These are phyloP conservation scores for Symbiodinium natans DNA, from an alignment of 73 alveolate species.

Conservation along the genomic window DNA sequence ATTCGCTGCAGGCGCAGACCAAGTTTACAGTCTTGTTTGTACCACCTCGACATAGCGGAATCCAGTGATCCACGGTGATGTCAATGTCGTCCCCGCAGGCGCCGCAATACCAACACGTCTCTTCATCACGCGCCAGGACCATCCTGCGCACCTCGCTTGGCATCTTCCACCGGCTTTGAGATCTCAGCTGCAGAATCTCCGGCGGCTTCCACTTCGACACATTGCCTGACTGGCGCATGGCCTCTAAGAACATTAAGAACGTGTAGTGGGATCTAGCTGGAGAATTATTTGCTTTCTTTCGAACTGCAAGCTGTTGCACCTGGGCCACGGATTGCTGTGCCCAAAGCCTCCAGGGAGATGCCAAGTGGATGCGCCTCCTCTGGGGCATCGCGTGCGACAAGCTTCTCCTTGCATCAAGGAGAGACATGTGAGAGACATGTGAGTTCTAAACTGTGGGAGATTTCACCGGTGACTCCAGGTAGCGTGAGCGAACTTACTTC, in stretches of 20 bases:
- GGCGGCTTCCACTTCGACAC: constrained; percentile 80
- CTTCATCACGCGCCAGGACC: constrained; percentile 25
- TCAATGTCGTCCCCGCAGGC: background rate
- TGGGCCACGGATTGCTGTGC: constrained; percentile 75
- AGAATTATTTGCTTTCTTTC: no score
- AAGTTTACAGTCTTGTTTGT: constrained; percentile 71
- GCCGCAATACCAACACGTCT: constrained; percentile 73
- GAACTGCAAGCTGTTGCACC: no score
- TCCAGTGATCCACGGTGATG: constrained; percentile 84
- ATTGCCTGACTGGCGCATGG: constrained; percentile 11
- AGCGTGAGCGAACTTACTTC: background rate
- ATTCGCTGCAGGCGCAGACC: constrained; percentile 79
- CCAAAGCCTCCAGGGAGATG: constrained; percentile 42
- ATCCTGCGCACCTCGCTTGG: constrained; percentile 1
- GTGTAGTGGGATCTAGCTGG: no score
- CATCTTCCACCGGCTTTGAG: constrained; percentile 77
- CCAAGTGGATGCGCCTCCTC: constrained; percentile 43
- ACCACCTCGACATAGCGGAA: constrained; percentile 93
- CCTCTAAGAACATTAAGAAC: no score
- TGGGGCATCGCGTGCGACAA: constrained; percentile 27
- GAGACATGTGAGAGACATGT: background rate
- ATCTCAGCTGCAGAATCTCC: constrained; percentile 51
- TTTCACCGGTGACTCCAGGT: background rate
- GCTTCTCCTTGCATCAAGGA: constrained; percentile 24
- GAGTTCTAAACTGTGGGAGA: background rate